phyloP scores from a whole-genome alignment of 352 stramenopile species.

The Peronospora destructor region DNA sequence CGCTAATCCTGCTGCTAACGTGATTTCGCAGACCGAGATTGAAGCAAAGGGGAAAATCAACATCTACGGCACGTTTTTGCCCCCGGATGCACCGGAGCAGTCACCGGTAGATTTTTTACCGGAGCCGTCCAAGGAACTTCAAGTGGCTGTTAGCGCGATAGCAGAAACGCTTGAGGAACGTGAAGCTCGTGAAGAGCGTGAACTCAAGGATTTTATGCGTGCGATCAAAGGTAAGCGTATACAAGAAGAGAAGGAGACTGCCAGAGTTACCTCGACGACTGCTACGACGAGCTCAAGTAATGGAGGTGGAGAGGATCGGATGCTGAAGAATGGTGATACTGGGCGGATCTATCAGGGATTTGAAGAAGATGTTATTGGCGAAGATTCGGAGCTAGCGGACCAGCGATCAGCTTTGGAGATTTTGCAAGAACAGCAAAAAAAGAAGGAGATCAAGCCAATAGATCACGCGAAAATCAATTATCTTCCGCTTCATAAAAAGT shows the following conservation, averaged over 20 bases:
- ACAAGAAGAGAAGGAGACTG: conserved; percentile 37
- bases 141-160: conserved; percentile 2
- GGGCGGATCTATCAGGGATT: conserved; percentile 79
- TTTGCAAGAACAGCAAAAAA: conserved; percentile 87
- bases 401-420: conserved; percentile 85
- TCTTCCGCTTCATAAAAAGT: conserved; percentile 96
- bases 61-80: conserved; percentile 83
- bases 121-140: neutral
- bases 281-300: neutral
- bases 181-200: conserved; percentile 71
- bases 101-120: neutral
- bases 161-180: conserved; percentile 53
- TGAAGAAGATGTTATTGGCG: conserved; percentile 78
- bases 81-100: conserved; percentile 26
- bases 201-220: conserved; percentile 81
- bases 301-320: conserved; percentile 9
- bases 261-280: neutral
- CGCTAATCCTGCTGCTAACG: conserved; percentile 58
- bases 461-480: conserved; percentile 97
- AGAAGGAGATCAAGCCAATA: conserved; percentile 93
- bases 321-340: conserved; percentile 53
- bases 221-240: conserved; percentile 71
- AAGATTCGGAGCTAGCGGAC: conserved; percentile 69
- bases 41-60: conserved; percentile 70
- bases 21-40: conserved; percentile 83